Percentiles rank a stretch among this genome's conserved stretches.
Evolutionary conservation across 768 basidiomycete species (phyloP).

Genomic region (Russula sp.): DNA sequence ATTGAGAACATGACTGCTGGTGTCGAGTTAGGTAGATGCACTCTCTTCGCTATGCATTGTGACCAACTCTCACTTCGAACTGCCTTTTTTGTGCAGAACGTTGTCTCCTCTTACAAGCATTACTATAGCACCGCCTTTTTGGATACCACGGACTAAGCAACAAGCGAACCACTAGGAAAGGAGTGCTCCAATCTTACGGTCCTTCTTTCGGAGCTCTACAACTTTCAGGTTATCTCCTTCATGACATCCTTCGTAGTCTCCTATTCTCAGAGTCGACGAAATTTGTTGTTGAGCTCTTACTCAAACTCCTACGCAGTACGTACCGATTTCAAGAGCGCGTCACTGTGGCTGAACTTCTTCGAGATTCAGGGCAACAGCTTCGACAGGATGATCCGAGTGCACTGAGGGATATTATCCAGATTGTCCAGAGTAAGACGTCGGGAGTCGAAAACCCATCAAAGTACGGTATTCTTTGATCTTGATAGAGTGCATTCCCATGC

Average conservation of each 20-base stretch:
- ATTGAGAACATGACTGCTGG: slow-evolving; percentile 76
- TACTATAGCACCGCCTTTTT: slow-evolving; percentile 36
- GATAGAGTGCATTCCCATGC: not conserved
- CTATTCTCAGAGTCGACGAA: slow-evolving; percentile 61
- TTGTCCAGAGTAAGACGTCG: slow-evolving; percentile 67
- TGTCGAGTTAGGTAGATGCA: slow-evolving; percentile 75
- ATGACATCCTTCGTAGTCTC: slow-evolving; percentile 78
- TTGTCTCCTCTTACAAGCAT: slow-evolving; percentile 59
- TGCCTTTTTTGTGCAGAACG: slow-evolving; percentile 73
- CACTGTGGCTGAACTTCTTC: not conserved
- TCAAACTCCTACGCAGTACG: slow-evolving; percentile 79
- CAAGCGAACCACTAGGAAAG: slow-evolving; percentile 53
- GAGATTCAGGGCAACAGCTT: slow-evolving; percentile 89
- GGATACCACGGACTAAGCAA: slow-evolving; percentile 8
- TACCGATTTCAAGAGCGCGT: not conserved
- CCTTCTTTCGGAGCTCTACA: slow-evolving; percentile 88
- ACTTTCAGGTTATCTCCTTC: slow-evolving; percentile 92
- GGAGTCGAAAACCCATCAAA: slow-evolving; percentile 33
- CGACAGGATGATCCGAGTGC: slow-evolving; percentile 88
- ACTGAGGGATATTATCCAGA: slow-evolving; percentile 81
- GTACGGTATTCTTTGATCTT: slow-evolving; percentile 30
- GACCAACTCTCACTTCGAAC: slow-evolving; percentile 36
- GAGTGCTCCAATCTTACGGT: slow-evolving; percentile 84
- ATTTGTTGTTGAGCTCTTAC: slow-evolving; percentile 75
- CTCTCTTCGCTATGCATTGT: not conserved